Base-by-base conservation (phyloP, 192 early-diverging fungal species). In the Dissophora ornata region DNA sequence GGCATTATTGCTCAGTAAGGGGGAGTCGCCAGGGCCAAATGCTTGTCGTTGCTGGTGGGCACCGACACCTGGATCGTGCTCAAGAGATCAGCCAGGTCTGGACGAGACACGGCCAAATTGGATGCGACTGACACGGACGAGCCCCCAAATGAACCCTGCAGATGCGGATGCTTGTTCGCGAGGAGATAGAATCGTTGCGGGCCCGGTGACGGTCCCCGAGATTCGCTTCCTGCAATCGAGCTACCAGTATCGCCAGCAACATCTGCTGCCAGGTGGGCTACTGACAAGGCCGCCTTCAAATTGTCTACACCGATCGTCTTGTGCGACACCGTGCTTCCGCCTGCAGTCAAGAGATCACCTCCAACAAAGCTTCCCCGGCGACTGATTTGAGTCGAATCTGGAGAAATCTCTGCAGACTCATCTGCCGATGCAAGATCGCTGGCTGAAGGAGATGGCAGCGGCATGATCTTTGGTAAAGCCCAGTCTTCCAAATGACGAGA, bases 401-500 rank as follows among this genome's bases (percentile, higher is more conserved):
- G 25, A 12, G 50, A 34, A 13, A 9, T 22, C 36, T 55, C 64
- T 2, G 45, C 45, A 4, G 51, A 22, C 2, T 57, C 58, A 11
- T 62, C 64, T 24, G 45, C 12, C 12, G 50, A 15, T 0, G 40
- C 15, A 24, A 59, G 19, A 28, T 62, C 59, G 19, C 53, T 60
- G 1, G 73, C 42, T 8, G 50, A 46, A 12, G 30, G 21, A 7
- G 64, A 67, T 0, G 63, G 50, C 15, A 19, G 19, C 4, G 62
- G 52, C 3, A 67, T 45, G 25, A 75, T 60, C 44, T 67, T 62
- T 4, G 73, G 73, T 26, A 77, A 57, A 0, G 73, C 64, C 73
- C 73, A 77, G 24, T 77, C 65, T 13, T 67, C 73, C 33, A 77
- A 25, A 55, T 57, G 64, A 21, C 73, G 73, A 3, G 73, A 77